A percentile compares a stretch with the other conserved stretches of the same genome.
Evolutionary conservation across 2,329 filamentous ascomycete genomes (phyloP).

Genomic region (Beauveria varroae): DNA sequence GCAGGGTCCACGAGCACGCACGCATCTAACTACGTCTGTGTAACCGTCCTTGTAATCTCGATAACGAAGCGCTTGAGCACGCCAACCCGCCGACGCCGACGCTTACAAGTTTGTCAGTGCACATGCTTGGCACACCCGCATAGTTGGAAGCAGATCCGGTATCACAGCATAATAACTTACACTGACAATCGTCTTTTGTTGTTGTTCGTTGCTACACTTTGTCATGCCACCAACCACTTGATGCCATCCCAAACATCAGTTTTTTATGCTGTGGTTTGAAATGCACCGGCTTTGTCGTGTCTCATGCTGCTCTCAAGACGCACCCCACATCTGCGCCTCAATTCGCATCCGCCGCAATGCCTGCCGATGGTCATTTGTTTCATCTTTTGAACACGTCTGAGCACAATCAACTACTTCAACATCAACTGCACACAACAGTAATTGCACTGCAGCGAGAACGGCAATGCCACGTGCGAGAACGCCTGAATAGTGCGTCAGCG

Average conservation of each 20-base stretch:
- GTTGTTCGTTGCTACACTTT: not conserved
- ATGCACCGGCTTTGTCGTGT: not conserved
- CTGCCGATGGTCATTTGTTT: not conserved
- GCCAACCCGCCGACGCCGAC: not conserved
- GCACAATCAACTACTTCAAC: no score
- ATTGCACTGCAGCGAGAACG: not conserved
- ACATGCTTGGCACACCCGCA: not conserved
- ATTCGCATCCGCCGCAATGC: not conserved
- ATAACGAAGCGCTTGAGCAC: not conserved
- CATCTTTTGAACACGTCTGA: not conserved
- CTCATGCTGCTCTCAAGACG: not conserved
- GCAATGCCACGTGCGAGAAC: no score
- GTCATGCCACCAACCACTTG: not conserved
- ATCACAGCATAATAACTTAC: not conserved
- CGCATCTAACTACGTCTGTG: not conserved
- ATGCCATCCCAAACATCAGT: not conserved
- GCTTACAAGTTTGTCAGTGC: not conserved
- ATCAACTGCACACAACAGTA: not conserved
- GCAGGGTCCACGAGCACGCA: not conserved
- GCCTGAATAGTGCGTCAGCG: not conserved
- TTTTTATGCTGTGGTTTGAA: not conserved
- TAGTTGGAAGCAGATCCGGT: no score
- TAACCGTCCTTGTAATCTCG: not conserved
- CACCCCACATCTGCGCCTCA: not conserved
- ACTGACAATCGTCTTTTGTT: not conserved